phyloP scores from a whole-genome alignment of 2,329 filamentous ascomycete species.

The Chrysosporium queenslandicum region DNA sequence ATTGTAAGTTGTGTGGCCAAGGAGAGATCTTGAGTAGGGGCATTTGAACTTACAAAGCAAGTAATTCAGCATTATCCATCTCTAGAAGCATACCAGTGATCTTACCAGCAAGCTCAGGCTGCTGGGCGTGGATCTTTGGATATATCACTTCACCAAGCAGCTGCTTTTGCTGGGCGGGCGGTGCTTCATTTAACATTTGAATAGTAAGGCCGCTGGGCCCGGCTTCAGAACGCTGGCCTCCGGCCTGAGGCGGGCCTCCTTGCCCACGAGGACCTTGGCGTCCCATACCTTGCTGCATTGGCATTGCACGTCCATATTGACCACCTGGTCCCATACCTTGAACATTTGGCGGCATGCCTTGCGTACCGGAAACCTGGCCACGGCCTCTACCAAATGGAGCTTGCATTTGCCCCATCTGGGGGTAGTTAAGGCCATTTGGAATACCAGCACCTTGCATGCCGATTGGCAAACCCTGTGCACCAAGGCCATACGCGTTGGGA shows the following conservation, averaged over 20 bases:
- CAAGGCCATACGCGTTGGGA: conserved; percentile 73
- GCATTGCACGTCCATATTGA: conserved; percentile 38
- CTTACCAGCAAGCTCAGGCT: conserved; percentile 94
- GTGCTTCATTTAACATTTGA: conserved; percentile 42
- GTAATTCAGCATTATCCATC: conserved; percentile 93
- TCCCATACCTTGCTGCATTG: conserved; percentile 31
- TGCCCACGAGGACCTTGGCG: conserved; percentile 36
- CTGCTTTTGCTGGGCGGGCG: conserved; percentile 86
- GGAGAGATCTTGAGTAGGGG: background rate
- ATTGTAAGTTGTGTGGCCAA: conserved; percentile 11
- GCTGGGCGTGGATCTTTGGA: conserved; percentile 92
- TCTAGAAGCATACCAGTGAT: conserved; percentile 99
- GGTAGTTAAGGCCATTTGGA: conserved; percentile 69
- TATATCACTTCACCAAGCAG: conserved; percentile 95
- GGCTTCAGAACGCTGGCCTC: conserved; percentile 32
- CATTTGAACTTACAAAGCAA: conserved; percentile 80
- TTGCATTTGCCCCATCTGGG: conserved; percentile 73
- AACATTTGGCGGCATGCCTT: conserved; percentile 56
- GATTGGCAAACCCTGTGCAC: conserved; percentile 57
- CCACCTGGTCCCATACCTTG: conserved; percentile 37
- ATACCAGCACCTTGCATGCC: conserved; percentile 53
- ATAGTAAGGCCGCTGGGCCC: conserved; percentile 40
- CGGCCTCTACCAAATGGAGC: conserved; percentile 58
- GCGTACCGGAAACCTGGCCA: conserved; percentile 57
- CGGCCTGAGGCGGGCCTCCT: conserved; percentile 24